A percentile compares a stretch with the other conserved stretches of the same genome.
Evolutionary conservation across 768 basidiomycete genomes (phyloP).

Genomic region (Cystofilobasidium bisporidii): DNA sequence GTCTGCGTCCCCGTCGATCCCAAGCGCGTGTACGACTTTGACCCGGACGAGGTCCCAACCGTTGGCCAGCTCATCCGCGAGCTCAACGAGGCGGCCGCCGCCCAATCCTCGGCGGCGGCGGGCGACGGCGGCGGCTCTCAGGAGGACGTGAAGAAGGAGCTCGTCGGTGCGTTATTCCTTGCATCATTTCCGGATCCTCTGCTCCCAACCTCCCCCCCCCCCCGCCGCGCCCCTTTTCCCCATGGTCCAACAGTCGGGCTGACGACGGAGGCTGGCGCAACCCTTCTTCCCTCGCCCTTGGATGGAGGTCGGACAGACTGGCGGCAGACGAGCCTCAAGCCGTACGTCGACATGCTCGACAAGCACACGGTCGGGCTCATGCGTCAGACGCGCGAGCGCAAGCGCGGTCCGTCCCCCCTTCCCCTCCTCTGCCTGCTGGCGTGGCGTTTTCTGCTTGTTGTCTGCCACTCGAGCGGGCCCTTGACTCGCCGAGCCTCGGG

Average conservation of each 20-base stretch:
- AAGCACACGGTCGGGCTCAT: slow-evolving; percentile 49
- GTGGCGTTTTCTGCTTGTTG: no score
- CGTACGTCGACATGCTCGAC: slow-evolving; percentile 83
- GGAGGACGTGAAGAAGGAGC: neutral
- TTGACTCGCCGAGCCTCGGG: no score
- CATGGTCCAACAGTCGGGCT: no score
- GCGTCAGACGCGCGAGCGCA: slow-evolving; percentile 36
- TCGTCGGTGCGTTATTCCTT: slow-evolving; percentile 8
- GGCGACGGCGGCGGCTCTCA: neutral
- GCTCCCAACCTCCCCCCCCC: no score
- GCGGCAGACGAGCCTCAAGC: slow-evolving; percentile 75
- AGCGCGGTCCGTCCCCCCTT: slow-evolving; percentile 36
- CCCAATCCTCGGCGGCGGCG: neutral
- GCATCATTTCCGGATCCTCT: neutral
- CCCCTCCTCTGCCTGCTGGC: neutral
- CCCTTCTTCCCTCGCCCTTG: neutral
- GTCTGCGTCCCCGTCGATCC: slow-evolving; percentile 91
- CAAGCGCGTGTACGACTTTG: slow-evolving; percentile 60
- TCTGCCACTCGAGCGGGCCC: no score
- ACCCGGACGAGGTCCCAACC: slow-evolving; percentile 78
- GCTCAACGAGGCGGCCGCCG: slow-evolving; percentile 47
- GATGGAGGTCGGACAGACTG: slow-evolving; percentile 53
- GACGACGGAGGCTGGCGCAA: no score
- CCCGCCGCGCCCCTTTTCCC: no score
- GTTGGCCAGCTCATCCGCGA: slow-evolving; percentile 72